Evolutionary conservation across 2,329 filamentous ascomycete genomes (phyloP).

Genomic region (Thielaviopsis populi): DNA sequence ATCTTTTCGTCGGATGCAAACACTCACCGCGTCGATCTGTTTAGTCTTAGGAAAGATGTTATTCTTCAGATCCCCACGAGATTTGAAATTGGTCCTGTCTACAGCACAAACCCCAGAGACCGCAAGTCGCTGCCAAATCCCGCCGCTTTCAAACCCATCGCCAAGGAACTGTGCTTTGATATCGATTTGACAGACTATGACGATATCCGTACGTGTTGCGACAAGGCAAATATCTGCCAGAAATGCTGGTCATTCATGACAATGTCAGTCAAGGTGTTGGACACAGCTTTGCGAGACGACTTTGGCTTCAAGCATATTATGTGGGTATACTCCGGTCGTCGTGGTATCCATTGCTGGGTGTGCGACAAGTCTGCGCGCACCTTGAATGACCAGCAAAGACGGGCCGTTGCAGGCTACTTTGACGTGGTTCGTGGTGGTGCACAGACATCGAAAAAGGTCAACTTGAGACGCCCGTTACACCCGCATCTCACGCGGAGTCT

Average conservation of each 20-base stretch:
- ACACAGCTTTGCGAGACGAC: constrained; percentile 74
- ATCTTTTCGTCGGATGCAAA: constrained; percentile 15
- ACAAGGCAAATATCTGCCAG: constrained; percentile 79
- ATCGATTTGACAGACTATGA: constrained; percentile 99
- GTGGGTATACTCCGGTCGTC: constrained; percentile 95
- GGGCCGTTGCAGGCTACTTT: constrained; percentile 75
- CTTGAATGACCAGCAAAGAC: constrained; percentile 73
- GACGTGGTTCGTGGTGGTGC: constrained; percentile 79
- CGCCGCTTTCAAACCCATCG: constrained; percentile 67
- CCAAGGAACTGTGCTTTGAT: constrained; percentile 96
- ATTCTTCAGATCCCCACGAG: constrained; percentile 75
- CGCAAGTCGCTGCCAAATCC: constrained; percentile 74
- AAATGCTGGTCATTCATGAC: constrained; percentile 97
- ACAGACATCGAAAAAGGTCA: constrained; percentile 75
- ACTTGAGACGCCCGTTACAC: constrained; percentile 70
- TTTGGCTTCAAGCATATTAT: constrained; percentile 95
- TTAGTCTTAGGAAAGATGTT: constrained; percentile 76
- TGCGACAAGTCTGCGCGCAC: constrained; percentile 76
- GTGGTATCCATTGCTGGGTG: constrained; percentile 96
- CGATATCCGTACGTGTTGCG: constrained; percentile 87
- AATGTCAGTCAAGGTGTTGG: constrained; percentile 92
- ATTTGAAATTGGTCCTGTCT: constrained; percentile 98
- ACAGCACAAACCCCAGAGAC: constrained; percentile 84
- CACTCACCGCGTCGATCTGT: not conserved
- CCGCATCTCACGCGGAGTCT: constrained; percentile 82